Conservation (phyloP, 352 stramenopile species). For the Globisporangium nunn region DNA sequence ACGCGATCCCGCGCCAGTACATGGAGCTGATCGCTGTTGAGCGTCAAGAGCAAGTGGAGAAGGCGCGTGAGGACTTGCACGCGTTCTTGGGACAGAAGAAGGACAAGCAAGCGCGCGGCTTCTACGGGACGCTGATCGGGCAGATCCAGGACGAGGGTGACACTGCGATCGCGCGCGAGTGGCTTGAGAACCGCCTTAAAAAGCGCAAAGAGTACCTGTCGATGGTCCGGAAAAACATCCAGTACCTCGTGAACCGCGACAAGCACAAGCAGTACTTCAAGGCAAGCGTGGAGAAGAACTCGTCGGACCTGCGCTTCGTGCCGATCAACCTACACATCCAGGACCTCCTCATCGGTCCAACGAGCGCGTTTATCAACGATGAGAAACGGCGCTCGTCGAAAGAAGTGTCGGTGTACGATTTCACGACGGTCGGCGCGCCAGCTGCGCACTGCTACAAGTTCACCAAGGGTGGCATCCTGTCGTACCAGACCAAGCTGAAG, state of each 20-base stretch:
- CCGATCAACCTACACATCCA: slow-evolving; percentile 87
- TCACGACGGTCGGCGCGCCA: slow-evolving; percentile 78
- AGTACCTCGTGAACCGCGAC: slow-evolving; percentile 81
- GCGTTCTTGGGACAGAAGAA: slow-evolving; percentile 84
- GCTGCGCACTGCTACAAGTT: slow-evolving; percentile 85
- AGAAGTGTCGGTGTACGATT: slow-evolving; percentile 79
- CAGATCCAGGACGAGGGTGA: slow-evolving; percentile 86
- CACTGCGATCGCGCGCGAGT: slow-evolving; percentile 61
- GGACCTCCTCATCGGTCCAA: slow-evolving; percentile 75
- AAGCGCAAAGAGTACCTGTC: slow-evolving; percentile 80
- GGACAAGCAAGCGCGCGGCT: slow-evolving; percentile 71
- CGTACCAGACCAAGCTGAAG: slow-evolving; percentile 65
- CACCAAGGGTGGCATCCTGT: slow-evolving; percentile 80
- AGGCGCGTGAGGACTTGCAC: slow-evolving; percentile 70
- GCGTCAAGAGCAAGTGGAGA: slow-evolving; percentile 71
- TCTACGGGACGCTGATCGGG: slow-evolving; percentile 83
- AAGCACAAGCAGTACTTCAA: slow-evolving; percentile 89
- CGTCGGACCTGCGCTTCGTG: slow-evolving; percentile 70
- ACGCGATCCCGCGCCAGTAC: slow-evolving; percentile 75
- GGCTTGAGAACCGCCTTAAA: slow-evolving; percentile 72
- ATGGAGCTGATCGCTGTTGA: slow-evolving; percentile 76
- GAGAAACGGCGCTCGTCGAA: slow-evolving; percentile 69
- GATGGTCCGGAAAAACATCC: slow-evolving; percentile 75
- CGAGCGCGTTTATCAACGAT: slow-evolving; percentile 81
- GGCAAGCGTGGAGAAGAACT: slow-evolving; percentile 84